These are phyloP conservation scores for Artemisia tridentata DNA, from an alignment of 129 eudicot genomes.

Conservation along the genomic window DNA sequence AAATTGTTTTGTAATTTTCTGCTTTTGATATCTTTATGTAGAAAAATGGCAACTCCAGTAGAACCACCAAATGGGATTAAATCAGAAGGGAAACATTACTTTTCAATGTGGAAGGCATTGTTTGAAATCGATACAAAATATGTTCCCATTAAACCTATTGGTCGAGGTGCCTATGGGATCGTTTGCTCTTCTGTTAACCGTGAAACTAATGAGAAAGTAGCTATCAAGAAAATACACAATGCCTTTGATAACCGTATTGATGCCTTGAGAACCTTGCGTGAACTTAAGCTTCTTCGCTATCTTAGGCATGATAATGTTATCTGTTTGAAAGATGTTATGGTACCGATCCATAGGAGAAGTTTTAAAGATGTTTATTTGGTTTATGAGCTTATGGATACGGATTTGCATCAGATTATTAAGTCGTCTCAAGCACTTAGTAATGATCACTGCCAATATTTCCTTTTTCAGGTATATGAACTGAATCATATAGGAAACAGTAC, in stretches of 20 bases:
- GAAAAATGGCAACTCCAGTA: slow-evolving; percentile 76
- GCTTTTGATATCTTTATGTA: slow-evolving; percentile 13
- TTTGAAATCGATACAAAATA: slow-evolving; percentile 78
- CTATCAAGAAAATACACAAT: slow-evolving; percentile 69
- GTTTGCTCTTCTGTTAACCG: slow-evolving; percentile 77
- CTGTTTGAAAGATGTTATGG: slow-evolving; percentile 69
- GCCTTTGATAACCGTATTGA: slow-evolving; percentile 71
- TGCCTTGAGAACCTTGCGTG: slow-evolving; percentile 76
- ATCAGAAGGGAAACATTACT: slow-evolving; percentile 71
- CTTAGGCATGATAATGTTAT: slow-evolving; percentile 75
- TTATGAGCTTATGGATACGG: slow-evolving; percentile 78
- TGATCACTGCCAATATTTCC: slow-evolving; percentile 75
- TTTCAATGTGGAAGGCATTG: slow-evolving; percentile 76
- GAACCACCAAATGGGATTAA: slow-evolving; percentile 79
- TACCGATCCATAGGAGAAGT: slow-evolving; percentile 59
- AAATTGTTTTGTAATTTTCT: background rate
- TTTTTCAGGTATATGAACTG: slow-evolving; percentile 57
- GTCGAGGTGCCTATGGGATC: slow-evolving; percentile 73
- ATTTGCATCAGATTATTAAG: slow-evolving; percentile 72
- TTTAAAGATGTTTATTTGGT: slow-evolving; percentile 82
- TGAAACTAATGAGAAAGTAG: slow-evolving; percentile 79
- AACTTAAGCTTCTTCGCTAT: slow-evolving; percentile 67
- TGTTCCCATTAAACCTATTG: slow-evolving; percentile 70
- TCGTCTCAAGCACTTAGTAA: slow-evolving; percentile 71
- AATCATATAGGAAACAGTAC: background rate